A percentile compares a stretch with the other conserved stretches of the same genome.
Evolutionary conservation across 371 early-diverging fungal genomes (phyloP).

Genomic region (Mortierella sp.): DNA sequence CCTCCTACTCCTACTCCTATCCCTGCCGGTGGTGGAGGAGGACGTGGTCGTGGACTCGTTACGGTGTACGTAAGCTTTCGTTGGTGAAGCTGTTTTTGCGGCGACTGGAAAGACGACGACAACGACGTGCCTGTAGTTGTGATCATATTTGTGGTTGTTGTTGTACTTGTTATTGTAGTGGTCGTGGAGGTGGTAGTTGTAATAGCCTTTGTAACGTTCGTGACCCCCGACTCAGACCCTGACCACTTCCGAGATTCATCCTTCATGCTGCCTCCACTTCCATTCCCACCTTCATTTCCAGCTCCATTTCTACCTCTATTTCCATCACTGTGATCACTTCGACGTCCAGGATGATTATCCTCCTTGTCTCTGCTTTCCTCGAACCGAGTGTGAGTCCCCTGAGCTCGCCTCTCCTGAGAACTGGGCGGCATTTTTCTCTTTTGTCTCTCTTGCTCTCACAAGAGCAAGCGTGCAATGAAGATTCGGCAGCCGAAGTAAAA

Average conservation of each 20-base stretch:
- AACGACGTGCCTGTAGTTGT: no score
- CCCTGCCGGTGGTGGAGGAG: neutral
- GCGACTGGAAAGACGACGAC: no score
- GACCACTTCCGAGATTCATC: neutral
- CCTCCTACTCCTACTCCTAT: neutral
- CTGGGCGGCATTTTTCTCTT: neutral
- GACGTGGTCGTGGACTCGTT: neutral
- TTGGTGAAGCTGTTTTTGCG: neutral
- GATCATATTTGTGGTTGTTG: neutral
- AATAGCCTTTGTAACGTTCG: neutral
- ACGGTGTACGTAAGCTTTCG: neutral
- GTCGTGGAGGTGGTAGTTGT: neutral
- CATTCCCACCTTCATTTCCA: neutral
- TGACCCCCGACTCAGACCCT: no score
- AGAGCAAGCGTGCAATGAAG: no score
- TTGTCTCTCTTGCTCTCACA: no score
- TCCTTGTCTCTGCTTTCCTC: neutral
- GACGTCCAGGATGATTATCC: neutral
- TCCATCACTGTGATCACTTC: no score
- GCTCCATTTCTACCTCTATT: neutral
- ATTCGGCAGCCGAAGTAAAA: no score
- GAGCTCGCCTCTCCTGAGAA: neutral
- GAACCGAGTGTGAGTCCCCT: neutral
- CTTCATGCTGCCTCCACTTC: neutral
- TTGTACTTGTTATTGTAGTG: neutral